Evolutionary conservation across 2,329 filamentous ascomycete species (phyloP).

Genomic region (Endocalyx cinctus): DNA sequence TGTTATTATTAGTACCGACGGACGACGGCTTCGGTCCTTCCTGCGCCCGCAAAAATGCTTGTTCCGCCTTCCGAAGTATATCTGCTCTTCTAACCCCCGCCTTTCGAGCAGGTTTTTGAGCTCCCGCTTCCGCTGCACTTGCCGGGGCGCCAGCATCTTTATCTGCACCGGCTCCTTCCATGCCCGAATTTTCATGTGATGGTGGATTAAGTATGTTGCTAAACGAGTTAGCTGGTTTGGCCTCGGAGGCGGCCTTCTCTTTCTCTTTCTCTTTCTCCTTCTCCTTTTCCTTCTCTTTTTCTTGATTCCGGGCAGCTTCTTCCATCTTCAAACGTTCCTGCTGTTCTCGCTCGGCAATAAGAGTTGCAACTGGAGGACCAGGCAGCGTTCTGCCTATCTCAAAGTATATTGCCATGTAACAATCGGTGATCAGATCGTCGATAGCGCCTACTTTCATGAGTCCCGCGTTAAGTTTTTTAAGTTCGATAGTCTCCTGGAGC

Average conservation of each 20-base stretch:
- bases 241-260: constrained; percentile 30
- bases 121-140: constrained; percentile 32
- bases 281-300: too few species aligned
- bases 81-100: constrained; percentile 50
- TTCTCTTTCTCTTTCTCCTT: too few species aligned
- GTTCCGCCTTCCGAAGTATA: constrained; percentile 57
- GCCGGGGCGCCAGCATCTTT: constrained; percentile 29
- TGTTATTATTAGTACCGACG: too few species aligned
- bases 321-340: constrained; percentile 33
- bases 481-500: constrained; percentile 53
- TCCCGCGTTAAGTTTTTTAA: constrained; percentile 73
- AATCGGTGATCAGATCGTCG: constrained; percentile 90
- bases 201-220: constrained; percentile 39
- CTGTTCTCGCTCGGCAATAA: constrained; percentile 39
- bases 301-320: constrained; percentile 24
- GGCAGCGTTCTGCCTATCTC: constrained; percentile 59
- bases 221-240: constrained; percentile 32
- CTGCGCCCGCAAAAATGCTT: constrained; percentile 46
- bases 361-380: constrained; percentile 40
- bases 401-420: constrained; percentile 73
- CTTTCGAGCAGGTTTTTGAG: constrained; percentile 36
- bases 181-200: constrained; percentile 33
- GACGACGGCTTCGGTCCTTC: constrained; percentile 43
- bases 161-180: constrained; percentile 26
- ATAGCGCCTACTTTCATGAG: constrained; percentile 82